Evolutionary conservation across 2,329 filamentous ascomycete species (phyloP), one percentile per base, ranked within the genome.

Genomic region (Beauveria sp.): DNA sequence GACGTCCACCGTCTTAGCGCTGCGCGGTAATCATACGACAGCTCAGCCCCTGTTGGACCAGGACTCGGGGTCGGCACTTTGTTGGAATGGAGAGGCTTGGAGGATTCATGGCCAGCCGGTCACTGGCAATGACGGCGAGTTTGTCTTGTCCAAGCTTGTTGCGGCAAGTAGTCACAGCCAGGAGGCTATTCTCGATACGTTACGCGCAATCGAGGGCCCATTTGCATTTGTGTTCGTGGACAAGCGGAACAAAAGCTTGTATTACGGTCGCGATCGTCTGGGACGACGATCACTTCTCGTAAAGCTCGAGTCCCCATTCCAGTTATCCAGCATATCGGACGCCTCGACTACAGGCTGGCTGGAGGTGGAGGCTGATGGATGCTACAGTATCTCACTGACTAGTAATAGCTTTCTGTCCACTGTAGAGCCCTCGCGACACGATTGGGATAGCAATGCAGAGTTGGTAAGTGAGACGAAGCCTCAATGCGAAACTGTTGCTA

Each of bases 11-110:
- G 93, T 99, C 0, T 83, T 97, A n/a, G 87, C 92, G 4, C 79
- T 99, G n/a, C 85, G 94, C 67, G 93, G 93, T 28, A 82, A 85
- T 55, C 78, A 84, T 64, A 70, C 94, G 55, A 84, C 87, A 7
- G 71, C 76, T 40, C 94, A 97, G 72, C 94, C 94, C 2, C 81
- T 96, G 4, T 72, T 81, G 47, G 83, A 88, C 65, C 43, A 70
- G 3, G 64, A 67, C 0, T 81, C 80, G 0, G 79, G 80, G 4
- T 91, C 88, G 1, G 78, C 90, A 1, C 79, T 99, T 2, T 97
- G 93, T 80, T 99, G 94, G 94, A 99, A 99, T 70, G 94, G 94
- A 48, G 94, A 99, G 72, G 93, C 92, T 1, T 99, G 94, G 94
- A 87, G 83, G 61, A 80, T 96, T 55, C 75, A 74, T 9, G 80